Conservation (phyloP, 2,329 filamentous ascomycete species). For the Fusarium nanum region DNA sequence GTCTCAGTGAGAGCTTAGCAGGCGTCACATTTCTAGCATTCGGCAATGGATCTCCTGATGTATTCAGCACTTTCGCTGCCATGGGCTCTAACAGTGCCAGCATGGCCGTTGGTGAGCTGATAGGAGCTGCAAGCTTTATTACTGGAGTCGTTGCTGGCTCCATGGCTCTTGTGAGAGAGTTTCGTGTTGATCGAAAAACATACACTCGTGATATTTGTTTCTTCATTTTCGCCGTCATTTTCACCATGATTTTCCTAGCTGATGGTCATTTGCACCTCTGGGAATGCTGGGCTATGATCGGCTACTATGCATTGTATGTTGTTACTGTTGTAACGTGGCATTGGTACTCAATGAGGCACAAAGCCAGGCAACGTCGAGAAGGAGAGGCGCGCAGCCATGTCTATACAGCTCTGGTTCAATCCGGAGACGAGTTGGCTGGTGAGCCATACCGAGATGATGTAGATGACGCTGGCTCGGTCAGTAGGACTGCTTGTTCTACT, state of each 20-base stretch:
- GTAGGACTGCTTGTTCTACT: conserved; percentile 26
- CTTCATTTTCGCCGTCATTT: conserved; percentile 87
- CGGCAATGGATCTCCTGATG: conserved; percentile 96
- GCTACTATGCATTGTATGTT: conserved; percentile 91
- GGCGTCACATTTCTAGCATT: conserved; percentile 97
- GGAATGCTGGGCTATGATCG: conserved; percentile 93
- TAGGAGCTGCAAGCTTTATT: conserved; percentile 96
- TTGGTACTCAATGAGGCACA: conserved; percentile 78
- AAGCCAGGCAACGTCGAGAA: conserved; percentile 70
- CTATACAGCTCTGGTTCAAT: conserved; percentile 64
- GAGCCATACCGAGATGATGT: conserved; percentile 74
- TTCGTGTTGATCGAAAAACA: conserved; percentile 87
- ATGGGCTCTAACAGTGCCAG: conserved; percentile 98
- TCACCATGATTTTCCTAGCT: conserved; percentile 87
- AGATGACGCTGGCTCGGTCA: conserved; percentile 45
- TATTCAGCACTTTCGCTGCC: conserved; percentile 98
- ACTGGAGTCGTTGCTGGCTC: conserved; percentile 95
- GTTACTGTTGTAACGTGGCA: conserved; percentile 90
- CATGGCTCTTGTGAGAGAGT: conserved; percentile 96
- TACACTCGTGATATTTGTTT: conserved; percentile 94
- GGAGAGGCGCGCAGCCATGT: conserved; percentile 80
- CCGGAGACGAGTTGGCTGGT: conserved; percentile 63
- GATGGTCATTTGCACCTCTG: conserved; percentile 87
- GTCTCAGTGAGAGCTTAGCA: conserved; percentile 94
- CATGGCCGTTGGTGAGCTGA: conserved; percentile 92